These are phyloP conservation scores for Rhodotorula sp. DNA, from an alignment of 1,284 basidiomycete species.

Conservation along the genomic window DNA sequence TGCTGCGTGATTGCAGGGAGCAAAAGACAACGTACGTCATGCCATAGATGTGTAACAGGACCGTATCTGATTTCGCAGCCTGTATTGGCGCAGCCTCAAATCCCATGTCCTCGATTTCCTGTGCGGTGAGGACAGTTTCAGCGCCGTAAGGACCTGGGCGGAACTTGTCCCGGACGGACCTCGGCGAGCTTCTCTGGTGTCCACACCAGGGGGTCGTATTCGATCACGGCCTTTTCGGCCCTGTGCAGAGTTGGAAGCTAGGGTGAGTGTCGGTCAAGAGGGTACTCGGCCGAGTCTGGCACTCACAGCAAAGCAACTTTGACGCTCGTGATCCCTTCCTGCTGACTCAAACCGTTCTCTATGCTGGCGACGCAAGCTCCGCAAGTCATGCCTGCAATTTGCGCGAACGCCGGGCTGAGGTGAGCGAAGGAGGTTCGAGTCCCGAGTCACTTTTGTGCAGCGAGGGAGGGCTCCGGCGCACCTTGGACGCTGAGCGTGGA, in stretches of 20 bases:
- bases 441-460: no score
- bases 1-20: constrained; percentile 41
- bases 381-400: constrained; percentile 45
- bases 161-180: constrained; percentile 53
- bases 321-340: constrained; percentile 79
- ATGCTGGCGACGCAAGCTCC: constrained; percentile 65
- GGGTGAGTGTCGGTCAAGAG: no score
- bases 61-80: constrained; percentile 60
- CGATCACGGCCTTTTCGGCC: constrained; percentile 85
- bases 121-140: constrained; percentile 9
- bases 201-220: constrained; percentile 81
- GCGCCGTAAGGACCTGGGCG: neutral
- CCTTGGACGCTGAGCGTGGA: constrained; percentile 35
- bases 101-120: constrained; percentile 89
- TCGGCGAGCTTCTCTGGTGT: constrained; percentile 71
- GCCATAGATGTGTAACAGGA: constrained; percentile 77
- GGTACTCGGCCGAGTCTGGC: neutral
- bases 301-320: constrained; percentile 78
- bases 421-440: neutral
- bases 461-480: constrained; percentile 2
- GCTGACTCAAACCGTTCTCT: constrained; percentile 79
- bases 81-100: constrained; percentile 80
- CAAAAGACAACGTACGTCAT: constrained; percentile 70
- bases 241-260: constrained; percentile 13
- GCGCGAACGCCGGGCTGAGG: neutral